Evolutionary conservation across 129 eudicot species (phyloP).

Genomic region (Lactuca saligna): DNA sequence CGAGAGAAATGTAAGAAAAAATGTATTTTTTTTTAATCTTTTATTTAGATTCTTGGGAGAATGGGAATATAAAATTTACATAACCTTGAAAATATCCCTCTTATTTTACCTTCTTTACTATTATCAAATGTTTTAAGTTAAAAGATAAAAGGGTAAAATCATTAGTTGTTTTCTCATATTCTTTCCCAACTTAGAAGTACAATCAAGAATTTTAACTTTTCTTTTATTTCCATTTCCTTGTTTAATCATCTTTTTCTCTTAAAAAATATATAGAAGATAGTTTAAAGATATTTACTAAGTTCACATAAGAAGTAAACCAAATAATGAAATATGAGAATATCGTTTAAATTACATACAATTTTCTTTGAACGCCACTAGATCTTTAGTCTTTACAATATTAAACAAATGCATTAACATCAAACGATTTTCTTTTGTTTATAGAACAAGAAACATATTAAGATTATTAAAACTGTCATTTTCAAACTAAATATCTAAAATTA

Average conservation of each 20-base stretch:
- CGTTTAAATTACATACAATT: constrained; percentile 1
- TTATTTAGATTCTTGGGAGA: not conserved
- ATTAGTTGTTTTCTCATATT: too few relatives aligned
- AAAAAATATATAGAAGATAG: not conserved
- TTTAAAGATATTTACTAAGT: not conserved
- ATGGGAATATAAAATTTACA: not conserved
- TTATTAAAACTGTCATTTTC: not conserved
- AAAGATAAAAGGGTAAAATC: too few relatives aligned
- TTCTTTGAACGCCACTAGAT: not conserved
- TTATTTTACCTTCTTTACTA: not conserved
- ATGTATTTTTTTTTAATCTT: too few relatives aligned
- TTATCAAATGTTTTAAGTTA: too few relatives aligned
- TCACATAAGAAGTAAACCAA: not conserved
- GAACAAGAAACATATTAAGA: not conserved
- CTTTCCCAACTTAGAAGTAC: not conserved
- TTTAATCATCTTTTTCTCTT: not conserved
- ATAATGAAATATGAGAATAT: not conserved
- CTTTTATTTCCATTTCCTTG: not conserved
- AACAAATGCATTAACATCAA: not conserved
- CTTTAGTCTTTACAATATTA: constrained; percentile 7
- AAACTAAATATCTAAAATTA: not conserved
- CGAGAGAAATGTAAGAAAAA: too few relatives aligned
- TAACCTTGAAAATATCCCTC: too few relatives aligned
- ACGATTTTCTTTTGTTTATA: not conserved
- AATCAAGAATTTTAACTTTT: too few relatives aligned